Percentiles rank a stretch among this genome's conserved stretches.
Evolutionary conservation across 495 filamentous ascomycete genomes (phyloP).

Genomic region (Penicillium pancosmium): DNA sequence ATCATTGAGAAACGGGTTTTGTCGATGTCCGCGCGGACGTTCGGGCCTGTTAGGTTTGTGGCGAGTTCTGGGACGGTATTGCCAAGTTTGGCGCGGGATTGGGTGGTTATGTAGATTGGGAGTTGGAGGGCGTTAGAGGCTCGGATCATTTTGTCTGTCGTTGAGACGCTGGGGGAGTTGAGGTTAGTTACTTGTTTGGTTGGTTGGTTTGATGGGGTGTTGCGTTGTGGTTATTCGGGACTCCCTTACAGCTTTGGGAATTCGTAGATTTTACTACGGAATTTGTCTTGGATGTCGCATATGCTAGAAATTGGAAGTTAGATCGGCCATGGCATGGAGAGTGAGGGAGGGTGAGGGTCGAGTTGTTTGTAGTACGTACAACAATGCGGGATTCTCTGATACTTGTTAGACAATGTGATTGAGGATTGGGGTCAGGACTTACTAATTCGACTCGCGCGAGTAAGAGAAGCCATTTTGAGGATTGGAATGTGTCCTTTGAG

Average conservation of each 20-base stretch:
- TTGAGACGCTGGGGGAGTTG: slow-evolving; percentile 29
- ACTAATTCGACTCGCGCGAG: slow-evolving; percentile 43
- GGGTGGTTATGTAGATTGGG: slow-evolving; percentile 83
- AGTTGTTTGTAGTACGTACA: slow-evolving; percentile 49
- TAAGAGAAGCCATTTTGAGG: slow-evolving; percentile 34
- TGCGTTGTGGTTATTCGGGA: no score
- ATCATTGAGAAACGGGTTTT: slow-evolving; percentile 94
- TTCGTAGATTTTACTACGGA: slow-evolving; percentile 77
- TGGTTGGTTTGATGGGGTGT: not conserved
- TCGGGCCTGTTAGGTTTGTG: slow-evolving; percentile 37
- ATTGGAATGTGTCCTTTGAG: not conserved
- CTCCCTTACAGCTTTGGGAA: slow-evolving; percentile 71
- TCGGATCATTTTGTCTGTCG: slow-evolving; percentile 44
- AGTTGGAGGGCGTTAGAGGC: slow-evolving; percentile 65
- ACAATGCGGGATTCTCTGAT: slow-evolving; percentile 68
- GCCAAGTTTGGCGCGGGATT: slow-evolving; percentile 75
- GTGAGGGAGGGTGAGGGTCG: no score
- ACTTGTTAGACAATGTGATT: slow-evolving; percentile 18
- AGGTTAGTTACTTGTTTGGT: slow-evolving; percentile 3
- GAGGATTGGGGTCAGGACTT: slow-evolving; percentile 5
- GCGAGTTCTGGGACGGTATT: slow-evolving; percentile 71
- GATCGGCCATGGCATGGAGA: not conserved
- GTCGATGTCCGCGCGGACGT: slow-evolving; percentile 63
- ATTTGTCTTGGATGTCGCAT: slow-evolving; percentile 96
- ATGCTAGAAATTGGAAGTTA: slow-evolving; percentile 56